Evolutionary conservation across 2,329 filamentous ascomycete genomes (phyloP).

Genomic region (Westerdykella sp.): DNA sequence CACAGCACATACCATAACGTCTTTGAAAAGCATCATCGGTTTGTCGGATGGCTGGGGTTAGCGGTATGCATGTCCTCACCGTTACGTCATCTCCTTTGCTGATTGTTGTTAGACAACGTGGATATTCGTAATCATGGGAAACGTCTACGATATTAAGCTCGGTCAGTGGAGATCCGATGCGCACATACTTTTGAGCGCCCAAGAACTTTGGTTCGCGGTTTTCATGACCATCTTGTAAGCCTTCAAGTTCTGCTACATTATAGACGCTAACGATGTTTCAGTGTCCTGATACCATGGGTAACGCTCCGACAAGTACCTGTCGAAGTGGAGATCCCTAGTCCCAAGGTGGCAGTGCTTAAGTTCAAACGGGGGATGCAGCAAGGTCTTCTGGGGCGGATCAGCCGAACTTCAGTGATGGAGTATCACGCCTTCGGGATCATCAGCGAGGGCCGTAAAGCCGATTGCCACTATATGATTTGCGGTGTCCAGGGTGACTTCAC

Average conservation of each 20-base stretch:
- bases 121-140: conserved; percentile 31
- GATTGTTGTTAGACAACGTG: conserved; percentile 26
- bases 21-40: conserved; percentile 33
- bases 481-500: conserved; percentile 36
- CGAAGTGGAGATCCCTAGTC: conserved; percentile 30
- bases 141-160: conserved; percentile 30
- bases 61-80: conserved; percentile 17
- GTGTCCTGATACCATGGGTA: conserved; percentile 31
- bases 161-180: conserved; percentile 25
- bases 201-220: conserved; percentile 33
- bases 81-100: background rate
- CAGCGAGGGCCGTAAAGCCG: conserved; percentile 26
- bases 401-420: conserved; percentile 34
- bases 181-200: conserved; percentile 24
- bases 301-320: conserved; percentile 32
- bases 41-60: conserved; percentile 33
- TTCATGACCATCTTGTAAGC: conserved; percentile 35
- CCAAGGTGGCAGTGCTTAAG: conserved; percentile 30
- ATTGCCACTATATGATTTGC: conserved; percentile 33
- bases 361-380: conserved; percentile 35
- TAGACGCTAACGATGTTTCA: conserved; percentile 6
- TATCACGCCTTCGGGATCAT: conserved; percentile 36
- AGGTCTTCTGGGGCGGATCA: conserved; percentile 30
- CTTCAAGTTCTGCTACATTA: background rate
- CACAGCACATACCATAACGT: conserved; percentile 31